Base-by-base conservation (phyloP, 2,329 filamentous ascomycete genomes). In the Calycina herbarum region DNA sequence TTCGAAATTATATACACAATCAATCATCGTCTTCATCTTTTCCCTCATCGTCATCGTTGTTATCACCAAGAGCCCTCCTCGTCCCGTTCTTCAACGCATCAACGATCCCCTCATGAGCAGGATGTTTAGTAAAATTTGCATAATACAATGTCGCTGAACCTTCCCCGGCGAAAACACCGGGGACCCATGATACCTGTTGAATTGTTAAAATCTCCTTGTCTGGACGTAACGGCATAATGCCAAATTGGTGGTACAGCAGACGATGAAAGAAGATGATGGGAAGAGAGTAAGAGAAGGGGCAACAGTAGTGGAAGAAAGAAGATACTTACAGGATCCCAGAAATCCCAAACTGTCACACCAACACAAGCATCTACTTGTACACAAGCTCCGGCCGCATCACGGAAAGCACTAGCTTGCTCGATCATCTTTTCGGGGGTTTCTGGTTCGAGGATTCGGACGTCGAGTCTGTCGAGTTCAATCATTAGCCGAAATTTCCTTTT, bases 401-500 rank as follows among this genome's bases (percentile, higher is more conserved):
- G 79, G 67, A 85, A 87, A 60, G 83, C 81, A n/a, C 70, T 68
- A 0, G 78, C 80, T 74, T 87, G 85, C 33, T 78, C 77, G 29
- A 74, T 73, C 27, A 80, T 62, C 7, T 62, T 62, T 45, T 57
- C 61, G n/a, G 27, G 71, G 3, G 75, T 79, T 3, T 80, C 74
- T 0, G 85, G 84, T 20, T 85, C 71, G 17, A 40, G 45, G 62
- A 82, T 79, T 29, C 85, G 79, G 67, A 89, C 83, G 72, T 89
- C 86, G 20, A 51, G 45, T 27, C 45, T 51, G n/a, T 6, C 7
- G 17, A 13, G 5, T 1, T 1, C 8, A 38, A 4, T 1, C 13
- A 17, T 40, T 17, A 13, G 35, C 35, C n/a, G 8, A 38, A 1
- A 13, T 38, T 13, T 3, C 4, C 2, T 38, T 13, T 3, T 13